Evolutionary conservation across 306 rosid species (phyloP), one percentile per base, ranked within the genome.

Genomic region (Vigna nakashimae): DNA sequence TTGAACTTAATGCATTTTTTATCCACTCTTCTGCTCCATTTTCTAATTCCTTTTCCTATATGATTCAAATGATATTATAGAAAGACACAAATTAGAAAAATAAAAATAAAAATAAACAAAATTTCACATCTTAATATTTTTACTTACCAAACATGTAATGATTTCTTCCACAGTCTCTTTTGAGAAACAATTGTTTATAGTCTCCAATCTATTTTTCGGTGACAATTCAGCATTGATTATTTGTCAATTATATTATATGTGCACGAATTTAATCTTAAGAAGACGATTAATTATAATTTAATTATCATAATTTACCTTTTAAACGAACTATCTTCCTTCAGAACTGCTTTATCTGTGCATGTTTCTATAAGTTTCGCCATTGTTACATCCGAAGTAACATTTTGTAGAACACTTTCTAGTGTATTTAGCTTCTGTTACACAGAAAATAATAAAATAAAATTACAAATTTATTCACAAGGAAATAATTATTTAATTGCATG

Each of bases 111-210:
- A 17, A 8, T 12, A 16, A 1, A 5, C 0, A 0, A 22, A 22
- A 22, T 22, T 14, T 20, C 64, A 14, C 2, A 4, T 49, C 26
- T 13, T 30, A 48, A 38, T 48, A 55, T 46, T 40, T 0, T 0
- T 63, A 46, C 76, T 57, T 79, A 83, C 86, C 83, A 79, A 69
- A 28, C 69, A 78, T 0, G 4, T 36, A 30, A 83, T 26, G 6
- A 83, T 83, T 68, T 78, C 77, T 48, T 83, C 86, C 11, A 79
- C 83, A 1, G 80, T 67, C 40, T 22, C 74, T 68, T 68, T 74
- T 11, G 86, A 83, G 78, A 83, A 83, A 63, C 77, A 78, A 43
- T 48, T 46, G 75, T 73, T 73, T 17, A 80, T 80, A 18, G 46
- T 22, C 69, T 73, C 45, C 69, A 73, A 32, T 79, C 83, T 51